phyloP scores from a whole-genome alignment of 768 basidiomycete species.

The Panaeolus cyanescens region DNA sequence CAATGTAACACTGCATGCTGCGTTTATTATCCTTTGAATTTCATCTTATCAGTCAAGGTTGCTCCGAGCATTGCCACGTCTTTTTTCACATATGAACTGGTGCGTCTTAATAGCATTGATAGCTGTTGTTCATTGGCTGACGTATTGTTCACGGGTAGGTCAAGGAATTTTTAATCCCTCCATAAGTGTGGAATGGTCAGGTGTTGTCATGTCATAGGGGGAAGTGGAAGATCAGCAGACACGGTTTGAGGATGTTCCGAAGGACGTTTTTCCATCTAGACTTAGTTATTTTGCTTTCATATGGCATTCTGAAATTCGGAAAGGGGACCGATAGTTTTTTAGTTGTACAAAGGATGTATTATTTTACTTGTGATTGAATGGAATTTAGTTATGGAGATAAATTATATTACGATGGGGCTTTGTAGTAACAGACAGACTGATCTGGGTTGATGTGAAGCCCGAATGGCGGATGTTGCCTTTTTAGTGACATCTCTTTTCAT shows the following conservation, averaged over 20 bases:
- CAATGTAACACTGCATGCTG: background rate
- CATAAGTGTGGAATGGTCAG: background rate
- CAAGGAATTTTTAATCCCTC: constrained; percentile 13
- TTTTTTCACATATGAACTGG: constrained; percentile 82
- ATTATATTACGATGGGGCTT: too few relatives aligned
- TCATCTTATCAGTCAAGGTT: constrained; percentile 68
- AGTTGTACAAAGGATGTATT: background rate
- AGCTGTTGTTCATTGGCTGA: background rate
- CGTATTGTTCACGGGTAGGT: constrained; percentile 4
- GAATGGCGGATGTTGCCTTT: constrained; percentile 1
- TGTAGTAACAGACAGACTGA: constrained; percentile 2
- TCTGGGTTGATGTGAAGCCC: constrained; percentile 3
- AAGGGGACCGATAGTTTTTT: background rate
- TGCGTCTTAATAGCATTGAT: constrained; percentile 12
- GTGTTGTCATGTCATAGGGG: background rate
- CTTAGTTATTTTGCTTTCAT: constrained; percentile 3
- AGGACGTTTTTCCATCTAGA: background rate
- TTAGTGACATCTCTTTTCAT: constrained; percentile 1
- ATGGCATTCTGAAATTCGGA: background rate
- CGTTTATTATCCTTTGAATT: constrained; percentile 4
- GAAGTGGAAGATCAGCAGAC: constrained; percentile 1
- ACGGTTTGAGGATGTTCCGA: background rate
- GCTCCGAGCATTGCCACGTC: constrained; percentile 87
- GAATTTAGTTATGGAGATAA: background rate
- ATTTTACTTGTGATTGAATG: background rate